These are phyloP conservation scores for Fusarium subtropicale DNA, from an alignment of 2,329 filamentous ascomycete genomes.

Conservation along the genomic window DNA sequence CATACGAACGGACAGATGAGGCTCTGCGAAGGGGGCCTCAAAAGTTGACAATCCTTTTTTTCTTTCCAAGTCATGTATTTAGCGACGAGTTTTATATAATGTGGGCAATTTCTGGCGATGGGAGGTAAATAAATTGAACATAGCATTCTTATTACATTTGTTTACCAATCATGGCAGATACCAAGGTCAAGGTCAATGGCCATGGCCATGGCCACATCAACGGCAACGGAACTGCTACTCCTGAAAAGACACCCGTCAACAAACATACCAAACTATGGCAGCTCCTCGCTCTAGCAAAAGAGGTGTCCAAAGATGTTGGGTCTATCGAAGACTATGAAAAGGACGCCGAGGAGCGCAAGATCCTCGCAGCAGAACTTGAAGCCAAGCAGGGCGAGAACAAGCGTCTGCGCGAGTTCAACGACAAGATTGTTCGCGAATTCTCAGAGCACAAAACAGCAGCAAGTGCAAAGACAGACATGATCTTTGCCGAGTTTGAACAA, in stretches of 20 bases:
- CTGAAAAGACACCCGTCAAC: slow-evolving; percentile 30
- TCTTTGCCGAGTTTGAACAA: slow-evolving; percentile 44
- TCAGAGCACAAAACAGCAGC: slow-evolving; percentile 40
- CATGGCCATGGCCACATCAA: slow-evolving; percentile 21
- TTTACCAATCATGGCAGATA: slow-evolving; percentile 44
- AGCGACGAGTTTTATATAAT: slow-evolving; percentile 43
- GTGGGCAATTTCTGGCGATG: slow-evolving; percentile 25
- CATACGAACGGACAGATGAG: slow-evolving; percentile 36
- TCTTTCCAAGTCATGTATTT: slow-evolving; percentile 5
- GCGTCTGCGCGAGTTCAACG: slow-evolving; percentile 44
- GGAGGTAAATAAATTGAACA: slow-evolving; percentile 24
- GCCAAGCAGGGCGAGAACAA: slow-evolving; percentile 41
- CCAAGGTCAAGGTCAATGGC: slow-evolving; percentile 45
- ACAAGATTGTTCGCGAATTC: slow-evolving; percentile 42
- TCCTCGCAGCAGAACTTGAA: slow-evolving; percentile 44
- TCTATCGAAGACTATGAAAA: slow-evolving; percentile 46
- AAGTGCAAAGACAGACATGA: slow-evolving; percentile 36
- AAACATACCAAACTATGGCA: slow-evolving; percentile 46
- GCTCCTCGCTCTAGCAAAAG: slow-evolving; percentile 45
- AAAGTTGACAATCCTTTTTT: slow-evolving; percentile 15
- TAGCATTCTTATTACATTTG: slow-evolving; percentile 12
- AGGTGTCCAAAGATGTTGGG: slow-evolving; percentile 46
- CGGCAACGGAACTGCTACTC: slow-evolving; percentile 36
- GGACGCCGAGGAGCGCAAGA: slow-evolving; percentile 36
- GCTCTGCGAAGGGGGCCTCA: slow-evolving; percentile 41